A percentile compares a stretch with the other conserved stretches of the same genome.
These are phyloP conservation scores for Agrocybe chaxingu DNA, from an alignment of 768 basidiomycete genomes.

Conservation along the genomic window DNA sequence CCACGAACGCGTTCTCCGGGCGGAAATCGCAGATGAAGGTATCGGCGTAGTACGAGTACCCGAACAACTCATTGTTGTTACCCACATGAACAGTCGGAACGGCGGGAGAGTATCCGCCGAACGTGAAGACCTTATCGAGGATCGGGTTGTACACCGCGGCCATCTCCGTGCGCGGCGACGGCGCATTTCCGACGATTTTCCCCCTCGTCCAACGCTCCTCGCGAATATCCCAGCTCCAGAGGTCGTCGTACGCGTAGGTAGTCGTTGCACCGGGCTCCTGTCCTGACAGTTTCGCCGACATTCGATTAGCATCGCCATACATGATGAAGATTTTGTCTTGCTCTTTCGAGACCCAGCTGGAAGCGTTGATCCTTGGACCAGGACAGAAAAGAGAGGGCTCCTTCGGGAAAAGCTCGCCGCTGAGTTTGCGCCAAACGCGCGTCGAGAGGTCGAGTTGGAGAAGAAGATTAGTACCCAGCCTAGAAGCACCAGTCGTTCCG, in stretches of 20 bases:
- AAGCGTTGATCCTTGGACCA: conserved; percentile 26
- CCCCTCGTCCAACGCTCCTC: conserved; percentile 26
- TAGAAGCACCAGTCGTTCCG: conserved; percentile 19
- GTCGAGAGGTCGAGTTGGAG: conserved; percentile 29
- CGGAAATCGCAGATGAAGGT: conserved; percentile 29
- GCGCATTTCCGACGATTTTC: conserved; percentile 26
- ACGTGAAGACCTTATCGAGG: conserved; percentile 29
- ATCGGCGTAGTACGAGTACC: conserved; percentile 35
- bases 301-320: conserved; percentile 31
- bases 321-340: conserved; percentile 26
- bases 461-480: conserved; percentile 30
- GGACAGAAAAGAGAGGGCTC: conserved; percentile 21
- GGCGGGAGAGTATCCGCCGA: conserved; percentile 32
- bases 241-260: conserved; percentile 25
- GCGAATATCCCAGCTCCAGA: conserved; percentile 32
- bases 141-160: conserved; percentile 21
- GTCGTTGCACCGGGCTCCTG: conserved; percentile 18
- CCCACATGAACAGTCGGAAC: conserved; percentile 14
- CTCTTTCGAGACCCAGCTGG: conserved; percentile 27
- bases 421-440: conserved; percentile 23
- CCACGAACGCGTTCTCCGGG: conserved; percentile 11
- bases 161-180: conserved; percentile 28
- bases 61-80: conserved; percentile 14
- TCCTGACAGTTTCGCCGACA: conserved; percentile 18
- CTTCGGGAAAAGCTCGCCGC: conserved; percentile 1